Conservation (phyloP, 768 basidiomycete species). For the Pisolithus sp. region DNA sequence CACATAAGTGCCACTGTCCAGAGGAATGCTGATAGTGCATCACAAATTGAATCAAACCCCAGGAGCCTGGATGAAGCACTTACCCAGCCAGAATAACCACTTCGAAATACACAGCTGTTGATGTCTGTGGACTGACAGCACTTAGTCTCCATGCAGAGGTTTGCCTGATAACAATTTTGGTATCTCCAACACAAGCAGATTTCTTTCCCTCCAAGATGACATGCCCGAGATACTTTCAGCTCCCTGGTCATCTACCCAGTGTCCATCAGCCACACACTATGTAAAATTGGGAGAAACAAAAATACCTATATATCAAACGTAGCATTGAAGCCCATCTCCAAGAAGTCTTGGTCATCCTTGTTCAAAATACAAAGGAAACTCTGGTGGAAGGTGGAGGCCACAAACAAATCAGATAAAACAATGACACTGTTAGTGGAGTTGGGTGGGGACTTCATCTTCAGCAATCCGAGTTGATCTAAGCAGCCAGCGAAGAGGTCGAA, state of each 20-base stretch:
- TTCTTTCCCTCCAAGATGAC: too few species aligned
- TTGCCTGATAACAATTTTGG: conserved; percentile 92
- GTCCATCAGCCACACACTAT: conserved; percentile 2
- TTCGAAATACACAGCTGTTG: conserved; percentile 94
- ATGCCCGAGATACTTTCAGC: conserved; percentile 97
- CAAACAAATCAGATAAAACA: too few species aligned
- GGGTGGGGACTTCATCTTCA: too few species aligned
- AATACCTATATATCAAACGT: conserved; percentile 93
- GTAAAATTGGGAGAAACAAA: background rate
- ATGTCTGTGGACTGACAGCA: conserved; percentile 78
- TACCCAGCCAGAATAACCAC: conserved; percentile 97
- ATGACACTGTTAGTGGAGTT: too few species aligned
- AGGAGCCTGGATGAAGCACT: conserved; percentile 79
- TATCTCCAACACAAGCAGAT: too few species aligned
- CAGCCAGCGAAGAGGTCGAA: too few species aligned
- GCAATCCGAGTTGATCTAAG: too few species aligned
- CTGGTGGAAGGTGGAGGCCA: too few species aligned
- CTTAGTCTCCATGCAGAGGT: conserved; percentile 99
- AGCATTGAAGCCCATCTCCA: too few species aligned
- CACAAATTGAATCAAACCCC: conserved; percentile 95
- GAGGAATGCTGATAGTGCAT: conserved; percentile 98
- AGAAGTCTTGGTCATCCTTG: too few species aligned
- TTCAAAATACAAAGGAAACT: too few species aligned
- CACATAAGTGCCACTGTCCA: conserved; percentile 89
- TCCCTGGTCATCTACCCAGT: conserved; percentile 86